Percentiles rank a stretch among this genome's conserved stretches.
Evolutionary conservation across 495 filamentous ascomycete genomes (phyloP).

Genomic region (Daldinia childiae): DNA sequence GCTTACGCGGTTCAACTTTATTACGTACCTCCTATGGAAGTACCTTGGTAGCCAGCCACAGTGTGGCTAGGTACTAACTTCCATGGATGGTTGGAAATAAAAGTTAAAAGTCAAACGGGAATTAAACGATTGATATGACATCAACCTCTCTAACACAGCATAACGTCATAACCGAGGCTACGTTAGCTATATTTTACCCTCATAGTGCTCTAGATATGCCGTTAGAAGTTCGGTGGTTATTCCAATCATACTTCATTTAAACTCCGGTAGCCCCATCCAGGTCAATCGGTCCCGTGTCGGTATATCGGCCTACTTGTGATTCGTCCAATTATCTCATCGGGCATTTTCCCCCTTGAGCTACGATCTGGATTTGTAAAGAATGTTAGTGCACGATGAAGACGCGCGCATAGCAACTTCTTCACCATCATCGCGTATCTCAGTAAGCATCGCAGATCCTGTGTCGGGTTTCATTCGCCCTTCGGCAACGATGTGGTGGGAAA

Average conservation of each 20-base stretch:
- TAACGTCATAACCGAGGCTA: slow-evolving; percentile 7
- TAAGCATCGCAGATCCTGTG: slow-evolving; percentile 5
- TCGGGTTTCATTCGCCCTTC: slow-evolving; percentile 29
- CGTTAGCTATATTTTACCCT: not conserved
- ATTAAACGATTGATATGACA: too few relatives aligned
- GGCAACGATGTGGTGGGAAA: slow-evolving; percentile 8
- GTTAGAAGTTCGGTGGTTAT: slow-evolving; percentile 8
- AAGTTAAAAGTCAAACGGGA: not conserved
- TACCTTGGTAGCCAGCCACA: not conserved
- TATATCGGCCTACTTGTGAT: slow-evolving; percentile 8
- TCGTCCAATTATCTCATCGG: slow-evolving; percentile 6
- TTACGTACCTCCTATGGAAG: not conserved
- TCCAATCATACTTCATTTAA: slow-evolving; percentile 2
- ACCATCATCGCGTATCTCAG: slow-evolving; percentile 7
- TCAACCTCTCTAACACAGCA: not conserved
- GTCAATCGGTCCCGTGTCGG: slow-evolving; percentile 9
- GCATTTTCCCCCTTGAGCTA: not conserved
- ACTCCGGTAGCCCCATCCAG: not conserved
- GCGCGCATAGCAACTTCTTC: not conserved
- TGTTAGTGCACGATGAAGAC: not conserved
- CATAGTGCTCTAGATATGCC: not conserved
- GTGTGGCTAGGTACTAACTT: too few relatives aligned
- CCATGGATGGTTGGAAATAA: too few relatives aligned
- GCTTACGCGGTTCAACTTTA: not conserved
- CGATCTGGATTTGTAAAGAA: slow-evolving; percentile 22